These are phyloP conservation scores for Glonium stellatum DNA, from an alignment of 495 filamentous ascomycete species.

Conservation along the genomic window DNA sequence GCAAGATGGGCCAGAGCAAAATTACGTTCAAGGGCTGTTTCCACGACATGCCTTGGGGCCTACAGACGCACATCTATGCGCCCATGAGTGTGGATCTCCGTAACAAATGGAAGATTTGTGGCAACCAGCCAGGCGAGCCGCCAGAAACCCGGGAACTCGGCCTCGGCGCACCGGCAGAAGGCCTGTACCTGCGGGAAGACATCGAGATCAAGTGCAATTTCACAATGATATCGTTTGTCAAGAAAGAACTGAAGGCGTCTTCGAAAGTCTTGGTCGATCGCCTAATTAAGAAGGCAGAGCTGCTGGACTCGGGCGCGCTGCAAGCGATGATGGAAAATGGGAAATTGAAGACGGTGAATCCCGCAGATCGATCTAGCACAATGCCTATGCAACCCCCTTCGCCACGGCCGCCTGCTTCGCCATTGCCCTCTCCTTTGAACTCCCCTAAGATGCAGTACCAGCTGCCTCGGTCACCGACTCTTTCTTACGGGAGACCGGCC, in stretches of 20 bases:
- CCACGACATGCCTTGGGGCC: conserved; percentile 36
- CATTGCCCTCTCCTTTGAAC: background rate
- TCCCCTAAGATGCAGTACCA: conserved; percentile 1
- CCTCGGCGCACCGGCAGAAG: conserved; percentile 32
- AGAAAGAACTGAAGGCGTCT: conserved; percentile 33
- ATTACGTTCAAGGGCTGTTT: conserved; percentile 37
- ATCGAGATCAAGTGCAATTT: conserved; percentile 34
- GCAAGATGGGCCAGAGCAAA: conserved; percentile 30
- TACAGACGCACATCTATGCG: conserved; percentile 36
- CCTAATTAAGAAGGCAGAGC: conserved; percentile 34
- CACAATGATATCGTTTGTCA: conserved; percentile 32
- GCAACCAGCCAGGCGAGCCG: conserved; percentile 36
- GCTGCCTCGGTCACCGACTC: background rate
- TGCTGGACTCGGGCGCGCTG: conserved; percentile 33
- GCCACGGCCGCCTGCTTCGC: background rate
- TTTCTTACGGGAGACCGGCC: background rate
- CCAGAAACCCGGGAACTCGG: conserved; percentile 32
- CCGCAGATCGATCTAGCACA: conserved; percentile 19
- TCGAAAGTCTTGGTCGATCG: conserved; percentile 32
- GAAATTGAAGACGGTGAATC: conserved; percentile 33
- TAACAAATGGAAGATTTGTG: conserved; percentile 35
- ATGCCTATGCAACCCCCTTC: background rate
- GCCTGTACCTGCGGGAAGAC: conserved; percentile 37
- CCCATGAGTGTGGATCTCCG: conserved; percentile 33
- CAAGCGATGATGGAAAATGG: conserved; percentile 37